These are phyloP conservation scores for Dipodascus albidus DNA, from an alignment of 805 yeast genomes.

Conservation along the genomic window DNA sequence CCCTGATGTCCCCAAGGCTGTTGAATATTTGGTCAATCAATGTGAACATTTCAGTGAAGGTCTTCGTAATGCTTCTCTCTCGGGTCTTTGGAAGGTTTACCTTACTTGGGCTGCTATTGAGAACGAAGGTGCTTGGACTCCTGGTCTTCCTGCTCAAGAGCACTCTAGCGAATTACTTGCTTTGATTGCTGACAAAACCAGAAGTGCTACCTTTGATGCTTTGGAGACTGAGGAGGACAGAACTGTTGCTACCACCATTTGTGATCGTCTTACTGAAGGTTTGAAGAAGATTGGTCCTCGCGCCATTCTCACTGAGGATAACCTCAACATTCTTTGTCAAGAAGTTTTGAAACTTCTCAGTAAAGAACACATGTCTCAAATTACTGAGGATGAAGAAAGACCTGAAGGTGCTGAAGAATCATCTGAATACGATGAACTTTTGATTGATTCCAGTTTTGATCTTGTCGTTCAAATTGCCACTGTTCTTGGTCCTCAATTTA, in stretches of 20 bases:
- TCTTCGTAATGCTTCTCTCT: slow-evolving; percentile 76
- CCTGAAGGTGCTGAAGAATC: slow-evolving; percentile 40
- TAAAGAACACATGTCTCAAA: slow-evolving; percentile 77
- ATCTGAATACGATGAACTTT: slow-evolving; percentile 46
- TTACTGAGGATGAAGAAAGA: slow-evolving; percentile 49
- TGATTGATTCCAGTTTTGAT: slow-evolving; percentile 79
- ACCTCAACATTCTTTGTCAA: slow-evolving; percentile 56
- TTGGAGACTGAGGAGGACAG: slow-evolving; percentile 76
- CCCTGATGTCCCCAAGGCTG: slow-evolving; percentile 57
- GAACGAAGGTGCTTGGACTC: slow-evolving; percentile 20
- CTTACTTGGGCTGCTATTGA: slow-evolving; percentile 42
- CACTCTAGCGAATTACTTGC: slow-evolving; percentile 43
- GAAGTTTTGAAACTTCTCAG: slow-evolving; percentile 63
- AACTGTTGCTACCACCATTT: slow-evolving; percentile 64
- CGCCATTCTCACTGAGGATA: slow-evolving; percentile 43
- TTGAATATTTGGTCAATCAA: slow-evolving; percentile 55
- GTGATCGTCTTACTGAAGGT: slow-evolving; percentile 63
- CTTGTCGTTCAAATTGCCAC: slow-evolving; percentile 66
- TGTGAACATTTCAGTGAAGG: slow-evolving; percentile 76
- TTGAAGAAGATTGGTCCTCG: slow-evolving; percentile 59
- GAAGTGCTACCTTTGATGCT: slow-evolving; percentile 50
- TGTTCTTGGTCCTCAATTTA: slow-evolving; percentile 72
- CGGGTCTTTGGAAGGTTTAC: slow-evolving; percentile 73
- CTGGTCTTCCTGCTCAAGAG: slow-evolving; percentile 19
- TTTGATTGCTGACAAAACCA: slow-evolving; percentile 42